phyloP scores from a whole-genome alignment of 139 green algal genomes.

The Chlamydomonas sphaeroides region DNA sequence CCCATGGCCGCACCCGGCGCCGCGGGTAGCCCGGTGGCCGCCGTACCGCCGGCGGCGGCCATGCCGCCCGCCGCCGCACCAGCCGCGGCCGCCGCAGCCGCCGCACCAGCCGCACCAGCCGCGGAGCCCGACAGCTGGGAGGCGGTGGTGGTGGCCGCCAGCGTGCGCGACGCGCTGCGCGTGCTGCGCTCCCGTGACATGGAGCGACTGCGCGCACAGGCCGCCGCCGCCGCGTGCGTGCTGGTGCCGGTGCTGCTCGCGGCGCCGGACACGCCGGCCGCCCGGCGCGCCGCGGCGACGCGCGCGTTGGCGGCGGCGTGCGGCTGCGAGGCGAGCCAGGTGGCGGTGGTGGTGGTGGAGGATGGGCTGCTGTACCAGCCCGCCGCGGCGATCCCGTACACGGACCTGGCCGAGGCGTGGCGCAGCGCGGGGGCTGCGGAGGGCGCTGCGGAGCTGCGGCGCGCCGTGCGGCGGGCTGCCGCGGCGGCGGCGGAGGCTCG shows the following conservation, averaged over 20 bases:
- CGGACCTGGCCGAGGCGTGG: background rate
- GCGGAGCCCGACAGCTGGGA: background rate
- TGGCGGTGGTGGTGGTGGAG: slow-evolving; percentile 2
- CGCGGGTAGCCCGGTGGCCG: no score
- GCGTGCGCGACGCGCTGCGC: slow-evolving; percentile 22
- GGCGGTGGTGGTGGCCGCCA: slow-evolving; percentile 21
- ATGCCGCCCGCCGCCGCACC: background rate
- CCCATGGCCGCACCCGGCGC: no score
- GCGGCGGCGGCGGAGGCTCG: background rate
- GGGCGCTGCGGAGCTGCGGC: slow-evolving; percentile 9
- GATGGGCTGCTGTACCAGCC: slow-evolving; percentile 17
- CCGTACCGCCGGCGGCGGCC: background rate
- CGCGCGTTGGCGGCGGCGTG: slow-evolving; percentile 13
- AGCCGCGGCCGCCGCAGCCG: background rate
- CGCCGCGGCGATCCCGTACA: background rate
- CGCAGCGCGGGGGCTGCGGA: background rate
- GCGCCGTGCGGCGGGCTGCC: background rate
- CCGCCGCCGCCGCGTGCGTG: background rate
- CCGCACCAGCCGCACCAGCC: background rate
- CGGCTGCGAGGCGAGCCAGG: background rate
- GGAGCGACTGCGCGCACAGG: background rate
- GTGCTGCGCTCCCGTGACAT: slow-evolving; percentile 12
- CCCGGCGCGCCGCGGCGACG: background rate
- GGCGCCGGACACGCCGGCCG: background rate
- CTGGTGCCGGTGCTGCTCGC: slow-evolving; percentile 36